Conservation (phyloP, 352 stramenopile genomes). For the Phytophthora lateralis region DNA sequence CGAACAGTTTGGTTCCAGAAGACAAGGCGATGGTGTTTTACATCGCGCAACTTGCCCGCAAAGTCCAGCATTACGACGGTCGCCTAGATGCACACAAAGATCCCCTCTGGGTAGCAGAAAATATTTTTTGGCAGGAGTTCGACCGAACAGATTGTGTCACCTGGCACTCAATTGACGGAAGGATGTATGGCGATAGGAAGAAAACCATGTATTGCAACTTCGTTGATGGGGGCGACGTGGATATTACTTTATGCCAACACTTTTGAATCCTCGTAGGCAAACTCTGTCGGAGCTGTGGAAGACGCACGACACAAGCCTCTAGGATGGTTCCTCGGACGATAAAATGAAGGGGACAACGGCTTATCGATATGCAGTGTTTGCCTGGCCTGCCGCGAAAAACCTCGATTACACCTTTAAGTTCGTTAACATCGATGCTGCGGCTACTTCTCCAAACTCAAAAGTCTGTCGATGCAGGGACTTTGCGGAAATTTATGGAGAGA, state of each 20-base stretch:
- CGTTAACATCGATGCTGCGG: slow-evolving; percentile 10
- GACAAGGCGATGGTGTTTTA: slow-evolving; percentile 9
- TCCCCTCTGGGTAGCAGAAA: not conserved
- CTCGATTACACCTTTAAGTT: slow-evolving; percentile 14
- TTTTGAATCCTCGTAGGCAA: slow-evolving; percentile 14
- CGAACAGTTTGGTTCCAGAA: slow-evolving; percentile 1
- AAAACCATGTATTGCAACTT: slow-evolving; percentile 3
- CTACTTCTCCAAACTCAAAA: not conserved
- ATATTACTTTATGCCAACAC: not conserved
- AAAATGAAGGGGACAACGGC: slow-evolving; percentile 11
- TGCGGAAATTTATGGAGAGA: slow-evolving; percentile 15
- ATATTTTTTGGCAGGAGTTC: slow-evolving; percentile 8
- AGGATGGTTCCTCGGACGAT: slow-evolving; percentile 14
- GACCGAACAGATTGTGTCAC: slow-evolving; percentile 14
- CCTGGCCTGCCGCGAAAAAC: slow-evolving; percentile 13
- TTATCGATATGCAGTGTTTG: slow-evolving; percentile 20
- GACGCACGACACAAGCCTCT: slow-evolving; percentile 1
- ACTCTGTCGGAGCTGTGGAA: slow-evolving; percentile 16
- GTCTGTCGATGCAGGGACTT: not conserved
- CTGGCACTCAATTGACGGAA: slow-evolving; percentile 10
- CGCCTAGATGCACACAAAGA: not conserved
- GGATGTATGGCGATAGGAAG: not conserved
- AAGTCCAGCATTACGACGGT: slow-evolving; percentile 1
- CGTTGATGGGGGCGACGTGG: not conserved
- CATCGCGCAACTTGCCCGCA: not conserved